Base-by-base conservation (phyloP, 257 asterid species). In the Capsicum baccatum region DNA sequence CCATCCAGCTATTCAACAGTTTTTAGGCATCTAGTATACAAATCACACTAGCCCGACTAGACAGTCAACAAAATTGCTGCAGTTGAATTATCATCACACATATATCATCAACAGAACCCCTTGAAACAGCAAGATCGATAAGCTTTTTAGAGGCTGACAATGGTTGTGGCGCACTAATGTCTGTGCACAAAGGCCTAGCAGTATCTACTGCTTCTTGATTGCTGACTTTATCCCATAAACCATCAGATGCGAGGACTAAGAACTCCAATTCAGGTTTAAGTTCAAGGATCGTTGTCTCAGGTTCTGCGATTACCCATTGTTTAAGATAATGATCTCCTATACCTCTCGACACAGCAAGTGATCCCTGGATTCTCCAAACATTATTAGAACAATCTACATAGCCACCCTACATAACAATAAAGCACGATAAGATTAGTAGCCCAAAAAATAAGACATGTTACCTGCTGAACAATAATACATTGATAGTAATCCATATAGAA, bases 171-270 rank as follows among this genome's bases (percentile, higher is more conserved):
- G 90, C 87, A 17, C 88, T 85, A 4, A 82, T 57, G 83, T 87
- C 83, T 1, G 85, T 5, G 73, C 94, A 92, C 12, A 88, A 74
- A 21, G 90, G 88, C 1, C 94, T 92, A 16, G 90, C 93, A 26
- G 92, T 83, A 79, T 94, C 98, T 56, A 92, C 58, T 0, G 95
- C 99, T 89, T 96, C 99, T 55, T 96, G 98, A 83, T 93, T 96
- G 82, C 90, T 87, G 19, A 96, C 98, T 93, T 92, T 96, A 81
- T 96, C 99, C 99, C 99, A 94, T 78, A 96, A 83, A 76, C 99
- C 98, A 86, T 96, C 99, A 11, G 98, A 96, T 33, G 98, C 99
- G 19, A 96, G 97, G 83, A 96, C 74, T 73, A 96, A 86, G 87
- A 96, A 96, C 90, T 96, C 99, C 19, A 88, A 76, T 39, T 91